phyloP scores from a whole-genome alignment of 164 flowering plant species.

The Magnolia changhungtana region DNA sequence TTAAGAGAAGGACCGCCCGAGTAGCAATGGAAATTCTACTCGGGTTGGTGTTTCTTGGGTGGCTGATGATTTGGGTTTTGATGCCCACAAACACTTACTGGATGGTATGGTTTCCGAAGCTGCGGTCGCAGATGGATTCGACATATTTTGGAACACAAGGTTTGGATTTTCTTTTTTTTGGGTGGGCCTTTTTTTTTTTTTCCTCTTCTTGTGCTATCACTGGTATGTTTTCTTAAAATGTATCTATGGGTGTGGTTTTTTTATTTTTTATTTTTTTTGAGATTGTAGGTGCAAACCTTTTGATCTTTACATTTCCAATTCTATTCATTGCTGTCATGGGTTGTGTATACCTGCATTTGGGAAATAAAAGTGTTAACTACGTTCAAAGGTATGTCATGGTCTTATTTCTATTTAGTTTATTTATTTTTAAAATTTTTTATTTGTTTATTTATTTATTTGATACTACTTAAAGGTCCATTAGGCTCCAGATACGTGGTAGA shows the following conservation, averaged over 20 bases:
- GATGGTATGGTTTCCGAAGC: constrained; percentile 32
- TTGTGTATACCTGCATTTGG: constrained; percentile 62
- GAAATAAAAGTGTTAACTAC: constrained; percentile 19
- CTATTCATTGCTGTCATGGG: constrained; percentile 51
- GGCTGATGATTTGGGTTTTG: constrained; percentile 51
- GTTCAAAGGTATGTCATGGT: constrained; percentile 22
- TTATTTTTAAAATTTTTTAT: too few relatives aligned
- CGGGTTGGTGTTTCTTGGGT: constrained; percentile 38
- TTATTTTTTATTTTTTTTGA: not conserved
- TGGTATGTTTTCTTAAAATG: not conserved
- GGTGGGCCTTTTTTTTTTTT: too few relatives aligned
- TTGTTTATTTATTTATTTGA: not conserved
- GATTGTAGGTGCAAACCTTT: constrained; percentile 31
- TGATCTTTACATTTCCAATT: constrained; percentile 54
- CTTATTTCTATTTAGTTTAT: not conserved
- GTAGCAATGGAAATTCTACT: constrained; percentile 17
- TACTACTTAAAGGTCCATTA: too few relatives aligned
- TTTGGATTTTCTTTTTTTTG: constrained; percentile 1
- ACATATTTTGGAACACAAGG: constrained; percentile 70
- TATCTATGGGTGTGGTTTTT: not conserved
- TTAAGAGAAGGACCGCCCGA: constrained; percentile 8
- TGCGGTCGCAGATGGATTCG: constrained; percentile 31
- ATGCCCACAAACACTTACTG: constrained; percentile 47
- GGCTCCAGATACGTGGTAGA: too few relatives aligned
- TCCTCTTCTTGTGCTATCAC: not conserved